Conservation (phyloP, 331 rosid genomes). For the Acacia pycnantha region DNA sequence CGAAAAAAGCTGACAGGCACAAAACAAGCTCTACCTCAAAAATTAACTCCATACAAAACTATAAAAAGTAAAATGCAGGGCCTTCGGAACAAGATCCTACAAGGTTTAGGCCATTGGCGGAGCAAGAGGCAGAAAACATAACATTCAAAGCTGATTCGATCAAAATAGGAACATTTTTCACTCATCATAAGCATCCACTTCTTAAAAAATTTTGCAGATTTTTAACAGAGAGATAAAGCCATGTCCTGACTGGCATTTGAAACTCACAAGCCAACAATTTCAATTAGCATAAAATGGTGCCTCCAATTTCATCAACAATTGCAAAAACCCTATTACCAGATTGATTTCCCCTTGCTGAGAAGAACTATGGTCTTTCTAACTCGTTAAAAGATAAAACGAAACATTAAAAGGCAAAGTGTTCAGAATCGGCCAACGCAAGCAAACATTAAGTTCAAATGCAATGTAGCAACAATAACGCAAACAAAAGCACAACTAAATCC, state of each 20-base stretch:
- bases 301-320: neutral
- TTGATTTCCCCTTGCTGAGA: neutral
- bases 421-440: neutral
- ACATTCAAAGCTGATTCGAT: neutral
- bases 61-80: neutral
- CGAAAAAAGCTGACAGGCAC: neutral
- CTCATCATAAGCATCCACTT: neutral
- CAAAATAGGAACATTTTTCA: neutral
- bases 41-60: neutral
- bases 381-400: neutral
- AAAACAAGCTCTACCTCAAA: neutral
- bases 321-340: neutral
- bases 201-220: neutral
- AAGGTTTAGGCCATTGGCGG: neutral
- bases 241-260: neutral
- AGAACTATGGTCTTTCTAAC: neutral
- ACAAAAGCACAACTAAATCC: neutral
- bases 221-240: neutral
- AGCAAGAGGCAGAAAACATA: too few species aligned
- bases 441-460: neutral
- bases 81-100: neutral
- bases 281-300: neutral
- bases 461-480: neutral
- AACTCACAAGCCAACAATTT: neutral
- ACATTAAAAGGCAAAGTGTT: neutral